Evolutionary conservation across 345 rosid genomes (phyloP).

Genomic region (Carallia pectinifolia): DNA sequence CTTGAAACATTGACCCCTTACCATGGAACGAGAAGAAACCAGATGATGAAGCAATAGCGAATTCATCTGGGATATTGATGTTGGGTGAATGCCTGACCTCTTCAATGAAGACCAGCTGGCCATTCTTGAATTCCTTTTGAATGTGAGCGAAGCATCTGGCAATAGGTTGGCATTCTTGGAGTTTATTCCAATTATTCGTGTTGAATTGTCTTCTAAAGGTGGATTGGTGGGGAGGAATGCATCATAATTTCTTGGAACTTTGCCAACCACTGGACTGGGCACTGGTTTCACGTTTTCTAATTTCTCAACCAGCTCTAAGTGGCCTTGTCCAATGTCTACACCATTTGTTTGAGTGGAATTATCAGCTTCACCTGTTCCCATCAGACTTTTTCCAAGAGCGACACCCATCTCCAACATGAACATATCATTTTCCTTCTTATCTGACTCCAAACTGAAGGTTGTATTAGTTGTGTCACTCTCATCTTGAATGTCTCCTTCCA

Average conservation of each 20-base stretch:
- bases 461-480: conserved; percentile 11
- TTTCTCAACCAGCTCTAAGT: conserved; percentile 11
- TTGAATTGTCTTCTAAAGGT: conserved; percentile 15
- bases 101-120: conserved; percentile 15
- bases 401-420: conserved; percentile 5
- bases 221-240: conserved; percentile 19
- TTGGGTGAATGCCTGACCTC: conserved; percentile 31
- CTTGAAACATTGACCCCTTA: conserved; percentile 29
- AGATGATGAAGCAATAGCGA: conserved; percentile 40
- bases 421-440: conserved; percentile 2
- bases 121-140: no score
- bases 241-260: conserved; percentile 12
- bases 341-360: conserved; percentile 17
- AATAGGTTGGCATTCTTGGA: background rate
- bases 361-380: conserved; percentile 8
- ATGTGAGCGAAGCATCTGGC: no score
- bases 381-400: conserved; percentile 16
- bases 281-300: conserved; percentile 4
- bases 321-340: conserved; percentile 8
- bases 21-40: conserved; percentile 46
- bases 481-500: conserved; percentile 22
- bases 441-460: conserved; percentile 6
- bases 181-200: background rate
- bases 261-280: conserved; percentile 8
- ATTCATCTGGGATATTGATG: conserved; percentile 61